A percentile compares a stretch with the other conserved stretches of the same genome.
Evolutionary conservation across 495 filamentous ascomycete genomes (phyloP).

Genomic region (Aeminium ludgeri): DNA sequence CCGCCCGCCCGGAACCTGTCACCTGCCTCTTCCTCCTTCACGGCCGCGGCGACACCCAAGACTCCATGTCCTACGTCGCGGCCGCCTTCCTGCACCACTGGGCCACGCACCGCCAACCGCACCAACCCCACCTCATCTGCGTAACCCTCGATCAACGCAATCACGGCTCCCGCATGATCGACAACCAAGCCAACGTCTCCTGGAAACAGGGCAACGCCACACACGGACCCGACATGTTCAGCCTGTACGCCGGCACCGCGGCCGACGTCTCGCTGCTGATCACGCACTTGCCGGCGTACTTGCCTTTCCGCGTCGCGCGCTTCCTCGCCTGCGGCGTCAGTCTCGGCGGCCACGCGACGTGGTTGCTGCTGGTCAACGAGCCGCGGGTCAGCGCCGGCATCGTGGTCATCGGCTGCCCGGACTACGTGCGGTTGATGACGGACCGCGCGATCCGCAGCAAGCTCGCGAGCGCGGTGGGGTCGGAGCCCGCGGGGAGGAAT

Average conservation of each 20-base stretch:
- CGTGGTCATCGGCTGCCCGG: constrained; percentile 74
- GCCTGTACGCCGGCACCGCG: constrained; percentile 33
- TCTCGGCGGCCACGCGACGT: constrained; percentile 76
- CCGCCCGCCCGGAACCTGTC: constrained; percentile 30
- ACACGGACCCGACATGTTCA: constrained; percentile 84
- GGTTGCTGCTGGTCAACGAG: constrained; percentile 65
- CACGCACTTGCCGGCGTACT: constrained; percentile 55
- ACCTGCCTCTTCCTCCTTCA: constrained; percentile 80
- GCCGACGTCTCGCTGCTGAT: constrained; percentile 53
- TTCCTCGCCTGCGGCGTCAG: constrained; percentile 42
- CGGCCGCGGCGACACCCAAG: constrained; percentile 50
- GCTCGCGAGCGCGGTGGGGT: constrained; percentile 38
- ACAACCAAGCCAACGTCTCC: constrained; percentile 42
- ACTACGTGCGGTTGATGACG: constrained; percentile 61
- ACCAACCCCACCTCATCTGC: constrained; percentile 46
- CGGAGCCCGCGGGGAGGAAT: constrained; percentile 36
- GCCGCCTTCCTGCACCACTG: constrained; percentile 38
- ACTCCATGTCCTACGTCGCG: constrained; percentile 49
- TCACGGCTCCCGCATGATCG: constrained; percentile 56
- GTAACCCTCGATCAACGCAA: constrained; percentile 81
- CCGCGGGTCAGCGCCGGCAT: constrained; percentile 59
- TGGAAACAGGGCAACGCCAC: constrained; percentile 67
- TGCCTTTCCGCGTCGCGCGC: constrained; percentile 48
- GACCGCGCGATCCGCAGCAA: constrained; percentile 64
- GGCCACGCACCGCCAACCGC: constrained; percentile 28